Evolutionary conservation across 768 basidiomycete species (phyloP).

Genomic region (Dacryopinax primogenitus): DNA sequence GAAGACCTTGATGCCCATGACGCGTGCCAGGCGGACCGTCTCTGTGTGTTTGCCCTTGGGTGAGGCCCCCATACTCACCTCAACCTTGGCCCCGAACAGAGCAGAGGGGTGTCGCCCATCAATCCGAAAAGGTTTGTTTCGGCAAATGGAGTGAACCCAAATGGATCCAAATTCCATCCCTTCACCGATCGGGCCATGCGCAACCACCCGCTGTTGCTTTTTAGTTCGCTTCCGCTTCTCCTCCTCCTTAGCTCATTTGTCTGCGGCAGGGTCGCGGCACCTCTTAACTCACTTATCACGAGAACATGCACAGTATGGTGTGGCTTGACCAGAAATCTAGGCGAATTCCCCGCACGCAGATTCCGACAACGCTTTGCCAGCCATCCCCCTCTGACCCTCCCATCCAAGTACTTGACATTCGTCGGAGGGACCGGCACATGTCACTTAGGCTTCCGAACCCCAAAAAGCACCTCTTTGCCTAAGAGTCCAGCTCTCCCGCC

Average conservation of each 20-base stretch:
- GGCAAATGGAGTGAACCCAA: conserved; percentile 8
- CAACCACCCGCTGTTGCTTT: not conserved
- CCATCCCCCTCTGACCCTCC: not conserved
- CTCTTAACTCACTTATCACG: not conserved
- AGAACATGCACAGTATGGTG: not conserved
- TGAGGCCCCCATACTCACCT: not conserved
- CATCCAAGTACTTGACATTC: not conserved
- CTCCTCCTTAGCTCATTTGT: conserved; percentile 1
- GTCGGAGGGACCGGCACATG: not conserved
- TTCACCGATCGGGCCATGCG: not conserved
- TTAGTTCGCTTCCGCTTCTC: not conserved
- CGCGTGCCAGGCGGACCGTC: not conserved
- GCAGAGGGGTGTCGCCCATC: not conserved
- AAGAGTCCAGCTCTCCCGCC: not conserved
- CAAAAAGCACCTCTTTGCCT: not conserved
- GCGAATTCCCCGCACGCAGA: not conserved
- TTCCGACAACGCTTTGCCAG: not conserved
- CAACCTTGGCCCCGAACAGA: not conserved
- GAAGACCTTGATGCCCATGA: conserved; percentile 5
- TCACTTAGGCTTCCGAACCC: conserved; percentile 1
- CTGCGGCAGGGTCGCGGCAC: conserved; percentile 5
- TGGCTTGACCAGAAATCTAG: not conserved
- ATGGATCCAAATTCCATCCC: not conserved
- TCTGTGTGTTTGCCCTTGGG: not conserved
- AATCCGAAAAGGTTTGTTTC: conserved; percentile 8